phyloP scores from a whole-genome alignment of 2,329 filamentous ascomycete species.

The Talaromyces sp. region DNA sequence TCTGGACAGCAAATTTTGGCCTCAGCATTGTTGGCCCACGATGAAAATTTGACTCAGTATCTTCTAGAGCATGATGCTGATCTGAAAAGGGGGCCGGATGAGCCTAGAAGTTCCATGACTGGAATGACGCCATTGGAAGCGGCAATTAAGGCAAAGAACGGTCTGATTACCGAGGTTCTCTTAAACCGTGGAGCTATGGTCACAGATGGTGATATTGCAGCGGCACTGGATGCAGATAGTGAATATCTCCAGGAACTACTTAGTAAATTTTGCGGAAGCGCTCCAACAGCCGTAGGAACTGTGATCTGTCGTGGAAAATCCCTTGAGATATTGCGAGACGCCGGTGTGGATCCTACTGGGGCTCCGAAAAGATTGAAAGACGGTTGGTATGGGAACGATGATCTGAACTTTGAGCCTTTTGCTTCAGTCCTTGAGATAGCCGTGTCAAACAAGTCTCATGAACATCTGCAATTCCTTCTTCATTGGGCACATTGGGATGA shows the following conservation, averaged over 20 bases:
- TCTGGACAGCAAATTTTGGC: background rate
- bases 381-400: background rate
- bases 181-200: background rate
- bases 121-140: background rate
- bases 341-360: background rate
- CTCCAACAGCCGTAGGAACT: background rate
- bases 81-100: background rate
- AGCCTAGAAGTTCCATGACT: background rate
- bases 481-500: background rate
- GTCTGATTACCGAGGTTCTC: background rate
- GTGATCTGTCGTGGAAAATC: background rate
- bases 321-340: background rate
- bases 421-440: background rate
- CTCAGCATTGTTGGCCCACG: background rate
- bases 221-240: background rate
- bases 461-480: background rate
- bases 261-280: background rate
- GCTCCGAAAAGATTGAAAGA: background rate
- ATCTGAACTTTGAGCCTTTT: background rate
- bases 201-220: background rate
- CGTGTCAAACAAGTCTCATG: background rate
- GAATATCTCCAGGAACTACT: background rate
- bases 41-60: background rate
- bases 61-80: background rate
- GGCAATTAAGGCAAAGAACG: background rate